These are phyloP conservation scores for Spinacia oleracea DNA, from an alignment of 179 eudicot genomes.

Conservation along the genomic window DNA sequence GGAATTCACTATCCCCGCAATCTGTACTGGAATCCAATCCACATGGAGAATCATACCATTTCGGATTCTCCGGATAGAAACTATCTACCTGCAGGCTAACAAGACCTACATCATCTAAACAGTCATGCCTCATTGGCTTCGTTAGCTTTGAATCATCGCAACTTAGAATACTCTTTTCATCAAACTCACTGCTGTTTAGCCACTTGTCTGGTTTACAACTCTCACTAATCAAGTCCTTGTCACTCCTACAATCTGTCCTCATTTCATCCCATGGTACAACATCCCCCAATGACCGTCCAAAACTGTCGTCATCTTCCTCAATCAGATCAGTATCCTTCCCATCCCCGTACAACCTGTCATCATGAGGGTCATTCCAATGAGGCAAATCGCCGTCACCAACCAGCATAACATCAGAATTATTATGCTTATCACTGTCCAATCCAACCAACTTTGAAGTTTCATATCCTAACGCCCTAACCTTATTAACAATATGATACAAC, in stretches of 20 bases:
- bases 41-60: conserved; percentile 96
- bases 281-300: conserved; percentile 76
- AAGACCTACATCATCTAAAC: conserved; percentile 72
- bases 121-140: conserved; percentile 65
- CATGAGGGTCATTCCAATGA: conserved; percentile 69
- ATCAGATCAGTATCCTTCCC: conserved; percentile 67
- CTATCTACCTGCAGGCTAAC: conserved; percentile 78
- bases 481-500: conserved; percentile 67
- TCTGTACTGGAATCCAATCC: conserved; percentile 76
- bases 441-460: conserved; percentile 54
- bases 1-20: conserved; percentile 74
- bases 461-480: conserved; percentile 66
- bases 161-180: conserved; percentile 69
- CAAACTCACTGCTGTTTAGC: conserved; percentile 64
- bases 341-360: conserved; percentile 56
- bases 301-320: conserved; percentile 89
- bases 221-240: conserved; percentile 62
- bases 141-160: conserved; percentile 67
- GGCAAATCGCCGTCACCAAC: conserved; percentile 72
- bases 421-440: conserved; percentile 54
- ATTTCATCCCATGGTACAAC: conserved; percentile 81
- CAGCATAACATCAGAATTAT: conserved; percentile 60
- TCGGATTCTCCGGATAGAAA: conserved; percentile 89
- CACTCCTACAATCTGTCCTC: conserved; percentile 55
- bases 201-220: conserved; percentile 75